Conservation (phyloP, 2,329 filamentous ascomycete genomes). For the Penicillium janthinellum region DNA sequence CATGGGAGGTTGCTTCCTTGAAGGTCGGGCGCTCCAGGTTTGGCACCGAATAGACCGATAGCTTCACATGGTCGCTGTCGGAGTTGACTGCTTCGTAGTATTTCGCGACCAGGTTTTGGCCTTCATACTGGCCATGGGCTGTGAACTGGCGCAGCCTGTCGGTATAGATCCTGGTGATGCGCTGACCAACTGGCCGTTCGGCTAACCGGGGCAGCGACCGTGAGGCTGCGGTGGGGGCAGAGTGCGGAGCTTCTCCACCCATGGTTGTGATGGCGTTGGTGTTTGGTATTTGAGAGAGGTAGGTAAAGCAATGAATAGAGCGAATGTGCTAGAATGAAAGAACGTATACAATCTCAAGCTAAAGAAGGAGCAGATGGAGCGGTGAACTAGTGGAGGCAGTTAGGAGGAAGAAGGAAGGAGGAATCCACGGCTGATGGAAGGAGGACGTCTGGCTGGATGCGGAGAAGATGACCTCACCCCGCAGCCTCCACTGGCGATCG, state of each 20-base stretch:
- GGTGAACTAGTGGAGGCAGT: not conserved
- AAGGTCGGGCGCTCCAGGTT: constrained; percentile 79
- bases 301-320: not conserved
- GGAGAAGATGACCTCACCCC: constrained; percentile 8
- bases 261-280: constrained; percentile 24
- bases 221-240: constrained; percentile 32
- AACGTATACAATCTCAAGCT: not conserved
- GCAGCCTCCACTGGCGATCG: not conserved
- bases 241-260: constrained; percentile 41
- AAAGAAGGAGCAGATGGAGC: not conserved
- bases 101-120: constrained; percentile 75
- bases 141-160: constrained; percentile 83
- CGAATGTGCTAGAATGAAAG: not conserved
- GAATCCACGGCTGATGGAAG: not conserved
- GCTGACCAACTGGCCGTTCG: constrained; percentile 66
- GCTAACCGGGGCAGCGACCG: constrained; percentile 54
- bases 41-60: constrained; percentile 84
- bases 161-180: constrained; percentile 82
- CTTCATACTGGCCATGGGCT: constrained; percentile 73
- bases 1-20: constrained; percentile 74
- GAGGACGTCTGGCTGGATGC: not conserved
- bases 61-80: constrained; percentile 75
- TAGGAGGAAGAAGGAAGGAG: not conserved
- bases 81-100: constrained; percentile 68
- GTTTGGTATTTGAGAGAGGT: not conserved